phyloP scores from a whole-genome alignment of 2,329 filamentous ascomycete species.

The Neofusicoccum sp. region DNA sequence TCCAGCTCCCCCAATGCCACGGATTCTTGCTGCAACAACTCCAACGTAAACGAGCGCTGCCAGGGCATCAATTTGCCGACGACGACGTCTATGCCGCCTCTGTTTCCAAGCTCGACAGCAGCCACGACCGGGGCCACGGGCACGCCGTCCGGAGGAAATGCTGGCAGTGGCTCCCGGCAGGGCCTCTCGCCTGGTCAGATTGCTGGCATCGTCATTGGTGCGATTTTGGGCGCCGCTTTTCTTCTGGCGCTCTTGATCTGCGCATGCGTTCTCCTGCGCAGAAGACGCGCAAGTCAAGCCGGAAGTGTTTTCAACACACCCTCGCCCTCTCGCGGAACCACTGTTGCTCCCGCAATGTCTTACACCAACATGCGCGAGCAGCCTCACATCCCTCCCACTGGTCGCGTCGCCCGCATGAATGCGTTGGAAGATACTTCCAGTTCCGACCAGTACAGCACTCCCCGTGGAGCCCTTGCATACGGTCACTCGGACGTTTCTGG shows the following conservation, averaged over 20 bases:
- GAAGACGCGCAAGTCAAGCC: conserved; percentile 63
- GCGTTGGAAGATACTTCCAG: conserved; percentile 78
- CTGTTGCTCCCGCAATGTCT: conserved; percentile 40
- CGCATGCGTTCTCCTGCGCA: conserved; percentile 60
- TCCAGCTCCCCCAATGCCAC: conserved; percentile 86
- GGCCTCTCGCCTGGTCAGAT: conserved; percentile 82
- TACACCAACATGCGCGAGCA: conserved; percentile 64
- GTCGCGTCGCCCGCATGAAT: conserved; percentile 90
- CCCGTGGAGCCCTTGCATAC: conserved; percentile 33
- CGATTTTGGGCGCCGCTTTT: conserved; percentile 69
- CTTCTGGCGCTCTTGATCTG: conserved; percentile 66
- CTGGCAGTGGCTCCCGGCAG: conserved; percentile 32
- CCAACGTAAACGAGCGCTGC: conserved; percentile 74
- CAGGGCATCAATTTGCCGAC: conserved; percentile 75
- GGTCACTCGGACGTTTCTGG: conserved; percentile 7
- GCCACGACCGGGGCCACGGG: conserved; percentile 40
- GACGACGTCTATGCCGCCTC: conserved; percentile 61
- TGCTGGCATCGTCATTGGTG: conserved; percentile 86
- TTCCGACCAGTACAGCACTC: conserved; percentile 51
- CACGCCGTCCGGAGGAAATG: conserved; percentile 33
- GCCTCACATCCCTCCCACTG: conserved; percentile 10
- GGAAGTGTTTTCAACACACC: conserved; percentile 89
- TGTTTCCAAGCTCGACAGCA: conserved; percentile 66
- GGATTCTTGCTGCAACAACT: conserved; percentile 90
- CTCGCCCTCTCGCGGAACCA: conserved; percentile 59